Percentiles rank a stretch among this genome's conserved stretches.
phyloP scores from a whole-genome alignment of 331 rosid species.

The Quercus tomentella region DNA sequence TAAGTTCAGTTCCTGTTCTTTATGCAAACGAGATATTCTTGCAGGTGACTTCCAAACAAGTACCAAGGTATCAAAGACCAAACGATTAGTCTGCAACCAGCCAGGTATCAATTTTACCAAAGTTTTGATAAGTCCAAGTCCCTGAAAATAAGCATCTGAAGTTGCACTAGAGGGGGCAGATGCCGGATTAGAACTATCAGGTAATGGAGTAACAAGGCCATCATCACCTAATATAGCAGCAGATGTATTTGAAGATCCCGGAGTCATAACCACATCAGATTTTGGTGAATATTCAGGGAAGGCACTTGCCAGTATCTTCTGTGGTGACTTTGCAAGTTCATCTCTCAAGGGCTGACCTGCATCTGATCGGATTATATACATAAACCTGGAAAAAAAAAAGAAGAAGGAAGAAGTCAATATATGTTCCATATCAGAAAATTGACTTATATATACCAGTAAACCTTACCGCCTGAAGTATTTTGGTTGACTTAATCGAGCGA shows the following conservation, averaged over 20 bases:
- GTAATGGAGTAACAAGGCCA: slow-evolving; percentile 47
- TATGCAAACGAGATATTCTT: slow-evolving; percentile 81
- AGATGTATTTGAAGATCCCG: slow-evolving; percentile 59
- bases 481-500: slow-evolving; percentile 83
- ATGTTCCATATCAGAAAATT: slow-evolving; percentile 5
- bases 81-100: slow-evolving; percentile 87
- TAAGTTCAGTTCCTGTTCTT: slow-evolving; percentile 87
- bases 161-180: slow-evolving; percentile 44
- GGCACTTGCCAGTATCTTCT: slow-evolving; percentile 86
- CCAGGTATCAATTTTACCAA: slow-evolving; percentile 88
- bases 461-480: slow-evolving; percentile 93
- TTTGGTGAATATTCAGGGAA: slow-evolving; percentile 76
- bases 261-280: slow-evolving; percentile 51
- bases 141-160: slow-evolving; percentile 91
- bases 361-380: slow-evolving; percentile 87
- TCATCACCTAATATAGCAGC: slow-evolving; percentile 60
- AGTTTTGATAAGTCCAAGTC: slow-evolving; percentile 83
- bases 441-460: not conserved
- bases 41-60: slow-evolving; percentile 94
- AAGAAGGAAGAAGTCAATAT: slow-evolving; percentile 19
- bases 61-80: slow-evolving; percentile 82
- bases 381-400: slow-evolving; percentile 53
- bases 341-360: slow-evolving; percentile 94
- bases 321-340: slow-evolving; percentile 97
- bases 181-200: slow-evolving; percentile 47